These are phyloP conservation scores for Clavariopsis aquatica DNA, from an alignment of 495 filamentous ascomycete species.

Conservation along the genomic window DNA sequence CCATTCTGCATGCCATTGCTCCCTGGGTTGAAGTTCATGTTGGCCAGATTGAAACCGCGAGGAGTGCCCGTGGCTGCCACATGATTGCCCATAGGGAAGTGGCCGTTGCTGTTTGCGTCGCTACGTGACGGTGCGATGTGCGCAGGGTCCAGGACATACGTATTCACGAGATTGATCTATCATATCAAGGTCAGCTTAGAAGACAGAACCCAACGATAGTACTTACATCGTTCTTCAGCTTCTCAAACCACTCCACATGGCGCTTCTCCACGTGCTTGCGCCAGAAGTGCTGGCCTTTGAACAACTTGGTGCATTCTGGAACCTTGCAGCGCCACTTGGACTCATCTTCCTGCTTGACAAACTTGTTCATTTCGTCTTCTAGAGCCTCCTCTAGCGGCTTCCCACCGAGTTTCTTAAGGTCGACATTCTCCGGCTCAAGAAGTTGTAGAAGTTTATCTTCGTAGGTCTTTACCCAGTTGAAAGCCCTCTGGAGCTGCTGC, in stretches of 20 bases:
- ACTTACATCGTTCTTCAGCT: slow-evolving; percentile 78
- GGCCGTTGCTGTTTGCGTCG: slow-evolving; percentile 96
- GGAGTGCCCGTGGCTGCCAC: slow-evolving; percentile 74
- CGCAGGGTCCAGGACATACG: slow-evolving; percentile 88
- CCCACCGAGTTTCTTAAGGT: slow-evolving; percentile 85
- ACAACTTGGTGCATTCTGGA: slow-evolving; percentile 91
- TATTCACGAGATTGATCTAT: slow-evolving; percentile 83
- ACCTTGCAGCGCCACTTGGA: slow-evolving; percentile 96
- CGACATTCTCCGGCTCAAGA: slow-evolving; percentile 83
- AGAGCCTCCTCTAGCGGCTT: slow-evolving; percentile 82
- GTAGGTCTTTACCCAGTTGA: slow-evolving; percentile 99
- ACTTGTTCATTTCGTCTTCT: slow-evolving; percentile 81
- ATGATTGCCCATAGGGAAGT: slow-evolving; percentile 80
- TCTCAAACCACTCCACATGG: slow-evolving; percentile 83
- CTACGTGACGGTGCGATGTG: slow-evolving; percentile 89
- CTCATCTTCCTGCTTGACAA: slow-evolving; percentile 95
- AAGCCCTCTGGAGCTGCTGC: slow-evolving; percentile 88
- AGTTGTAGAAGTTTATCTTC: slow-evolving; percentile 94
- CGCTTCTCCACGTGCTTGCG: slow-evolving; percentile 97
- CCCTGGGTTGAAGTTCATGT: slow-evolving; percentile 53
- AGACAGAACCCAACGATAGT: background rate
- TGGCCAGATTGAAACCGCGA: slow-evolving; percentile 84
- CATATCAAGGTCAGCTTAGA: slow-evolving; percentile 14
- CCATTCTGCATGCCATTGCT: slow-evolving; percentile 35
- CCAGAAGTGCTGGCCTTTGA: slow-evolving; percentile 97